Base-by-base conservation (phyloP, 2,329 filamentous ascomycete genomes). In the Neonectria neomacrospora region DNA sequence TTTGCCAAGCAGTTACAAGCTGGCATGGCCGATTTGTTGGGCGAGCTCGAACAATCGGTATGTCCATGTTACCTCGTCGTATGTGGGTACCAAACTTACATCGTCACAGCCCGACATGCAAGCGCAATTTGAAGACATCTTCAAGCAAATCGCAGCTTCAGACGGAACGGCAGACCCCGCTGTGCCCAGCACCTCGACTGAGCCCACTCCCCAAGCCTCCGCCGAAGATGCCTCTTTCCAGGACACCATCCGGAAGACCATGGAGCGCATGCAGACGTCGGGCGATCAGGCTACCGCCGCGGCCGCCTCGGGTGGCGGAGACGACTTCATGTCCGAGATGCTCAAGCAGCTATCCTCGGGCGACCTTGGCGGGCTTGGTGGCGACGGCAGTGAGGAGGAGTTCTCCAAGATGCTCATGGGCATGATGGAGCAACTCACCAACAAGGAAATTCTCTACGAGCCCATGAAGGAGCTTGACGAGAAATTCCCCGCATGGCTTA, bases 361-460 rank as follows among this genome's bases (percentile, higher is more conserved):
- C 73, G 85, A 86, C 23, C 78, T 82, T 1, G 88, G 85, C 12
- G 74, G 71, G 32, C 77, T 83, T 1, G 88, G 86, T n/a, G 75
- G 74, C n/a, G 90, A 87, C 10, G 80, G 78, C 39, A 73, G 76
- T 54, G 93, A 97, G 60, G 94, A 96, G 72, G 94, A 97, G 71
- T 92, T 98, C 73, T 94, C 93, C 61, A 95, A 97, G 81, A 93
- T 98, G 89, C 87, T 99, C 63, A 88, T 97, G 85, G 92, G 92
- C 57, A 97, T 98, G 93, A 98, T 99, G 95, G 93, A 98, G 80
- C 94, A 99, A 79, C 85, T 99, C 67, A 98, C 96, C 3, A 97
- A 97, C 79, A 98, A 97, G 82, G 96, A 98, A 71, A 97, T 99
- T 67, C 81, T 99, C 54, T 98, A 98, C 77, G 95, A 99, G 81